phyloP scores from a whole-genome alignment of 2,329 filamentous ascomycete species.

The Aspergillus transmontanensis region DNA sequence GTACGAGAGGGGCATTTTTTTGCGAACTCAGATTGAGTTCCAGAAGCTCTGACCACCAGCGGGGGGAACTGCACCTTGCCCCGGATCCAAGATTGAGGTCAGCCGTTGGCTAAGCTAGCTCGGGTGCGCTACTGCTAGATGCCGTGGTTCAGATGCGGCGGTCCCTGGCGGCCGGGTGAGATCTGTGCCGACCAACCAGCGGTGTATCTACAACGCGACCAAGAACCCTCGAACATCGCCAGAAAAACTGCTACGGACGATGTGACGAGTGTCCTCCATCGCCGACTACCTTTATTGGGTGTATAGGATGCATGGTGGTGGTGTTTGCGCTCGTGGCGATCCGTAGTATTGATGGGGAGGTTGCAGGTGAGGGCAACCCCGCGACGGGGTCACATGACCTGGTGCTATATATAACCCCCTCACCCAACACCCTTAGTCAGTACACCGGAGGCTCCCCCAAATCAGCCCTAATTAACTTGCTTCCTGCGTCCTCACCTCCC shows the following conservation, averaged over 20 bases:
- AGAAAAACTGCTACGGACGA: not conserved
- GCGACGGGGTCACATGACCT: not conserved
- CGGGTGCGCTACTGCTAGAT: constrained; percentile 11
- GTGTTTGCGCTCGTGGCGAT: not conserved
- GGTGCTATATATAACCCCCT: not conserved
- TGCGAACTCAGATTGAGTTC: constrained; percentile 7
- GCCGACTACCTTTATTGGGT: not conserved
- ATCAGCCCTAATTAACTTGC: not conserved
- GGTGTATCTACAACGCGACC: not conserved
- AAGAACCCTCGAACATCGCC: not conserved
- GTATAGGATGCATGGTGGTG: not conserved
- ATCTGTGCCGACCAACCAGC: constrained; percentile 1
- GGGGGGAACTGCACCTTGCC: constrained; percentile 7
- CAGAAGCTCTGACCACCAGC: constrained; percentile 20
- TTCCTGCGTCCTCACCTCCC: not conserved
- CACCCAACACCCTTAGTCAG: not conserved
- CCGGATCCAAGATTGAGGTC: constrained; percentile 12
- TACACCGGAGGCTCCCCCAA: not conserved
- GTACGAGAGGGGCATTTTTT: not conserved
- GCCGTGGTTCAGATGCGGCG: constrained; percentile 7
- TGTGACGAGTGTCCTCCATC: not conserved
- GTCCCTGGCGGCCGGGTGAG: constrained; percentile 9
- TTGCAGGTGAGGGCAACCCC: not conserved
- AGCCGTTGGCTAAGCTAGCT: constrained; percentile 9
- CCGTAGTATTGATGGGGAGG: not conserved